These are phyloP conservation scores for Ophiocordyceps camponoti-rufipedis DNA, from an alignment of 2,329 filamentous ascomycete genomes.

Conservation along the genomic window DNA sequence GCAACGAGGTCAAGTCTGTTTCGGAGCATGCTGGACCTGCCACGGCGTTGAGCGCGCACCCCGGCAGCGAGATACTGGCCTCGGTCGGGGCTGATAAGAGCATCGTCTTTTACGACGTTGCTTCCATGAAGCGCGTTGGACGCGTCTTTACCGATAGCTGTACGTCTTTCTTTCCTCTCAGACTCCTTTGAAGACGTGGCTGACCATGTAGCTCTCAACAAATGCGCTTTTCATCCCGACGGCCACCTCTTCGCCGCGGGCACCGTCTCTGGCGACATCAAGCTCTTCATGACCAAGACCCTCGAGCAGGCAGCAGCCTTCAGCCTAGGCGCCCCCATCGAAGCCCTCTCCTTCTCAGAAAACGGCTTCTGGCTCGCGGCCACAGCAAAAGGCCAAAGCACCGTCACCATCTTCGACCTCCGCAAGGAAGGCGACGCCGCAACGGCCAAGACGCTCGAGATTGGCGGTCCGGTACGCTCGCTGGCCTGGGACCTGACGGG, in stretches of 20 bases:
- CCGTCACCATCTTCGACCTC: constrained; percentile 77
- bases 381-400: constrained; percentile 57
- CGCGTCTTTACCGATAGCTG: constrained; percentile 67
- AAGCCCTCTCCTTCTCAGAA: constrained; percentile 73
- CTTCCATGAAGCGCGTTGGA: constrained; percentile 46
- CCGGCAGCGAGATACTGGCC: constrained; percentile 64
- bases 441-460: constrained; percentile 69
- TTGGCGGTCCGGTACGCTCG: constrained; percentile 57
- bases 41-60: constrained; percentile 63
- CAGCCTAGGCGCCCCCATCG: constrained; percentile 47
- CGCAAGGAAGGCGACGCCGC: constrained; percentile 76
- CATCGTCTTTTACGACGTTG: constrained; percentile 74
- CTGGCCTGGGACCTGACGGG: constrained; percentile 89
- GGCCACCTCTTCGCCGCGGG: constrained; percentile 86
- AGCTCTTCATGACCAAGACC: constrained; percentile 74
- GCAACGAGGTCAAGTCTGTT: constrained; percentile 49
- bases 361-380: constrained; percentile 94
- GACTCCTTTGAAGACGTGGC: neutral
- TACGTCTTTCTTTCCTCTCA: constrained; percentile 27
- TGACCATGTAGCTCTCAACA: constrained; percentile 41
- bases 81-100: constrained; percentile 86
- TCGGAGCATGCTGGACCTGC: constrained; percentile 69
- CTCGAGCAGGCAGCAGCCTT: constrained; percentile 64
- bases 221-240: constrained; percentile 82
- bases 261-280: constrained; percentile 61